These are phyloP conservation scores for Epichloe sp. DNA, from an alignment of 2,329 filamentous ascomycete species.

Conservation along the genomic window DNA sequence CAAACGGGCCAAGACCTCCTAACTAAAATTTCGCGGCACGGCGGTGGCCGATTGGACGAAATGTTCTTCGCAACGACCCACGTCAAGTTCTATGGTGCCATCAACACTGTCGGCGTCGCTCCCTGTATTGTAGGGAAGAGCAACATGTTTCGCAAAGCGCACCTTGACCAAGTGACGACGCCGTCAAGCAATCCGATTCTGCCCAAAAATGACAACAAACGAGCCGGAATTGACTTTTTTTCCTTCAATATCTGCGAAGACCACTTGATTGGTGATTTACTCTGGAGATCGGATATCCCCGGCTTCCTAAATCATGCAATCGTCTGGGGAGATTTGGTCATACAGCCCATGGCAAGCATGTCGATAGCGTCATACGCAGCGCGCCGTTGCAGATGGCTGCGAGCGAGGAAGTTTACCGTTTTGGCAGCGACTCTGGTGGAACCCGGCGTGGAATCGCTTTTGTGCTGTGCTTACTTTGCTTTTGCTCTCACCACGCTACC, in stretches of 20 bases:
- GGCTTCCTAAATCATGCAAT: slow-evolving; percentile 69
- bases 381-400: slow-evolving; percentile 76
- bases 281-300: slow-evolving; percentile 61
- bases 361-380: slow-evolving; percentile 64
- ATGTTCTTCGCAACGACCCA: slow-evolving; percentile 89
- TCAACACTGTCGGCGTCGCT: slow-evolving; percentile 82
- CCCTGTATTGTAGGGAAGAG: slow-evolving; percentile 95
- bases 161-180: slow-evolving; percentile 63
- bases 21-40: slow-evolving; percentile 25
- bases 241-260: slow-evolving; percentile 96
- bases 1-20: slow-evolving; percentile 10
- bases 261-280: slow-evolving; percentile 81
- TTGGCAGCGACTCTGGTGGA: slow-evolving; percentile 80
- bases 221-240: slow-evolving; percentile 84
- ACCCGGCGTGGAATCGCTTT: slow-evolving; percentile 76
- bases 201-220: slow-evolving; percentile 25
- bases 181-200: slow-evolving; percentile 31
- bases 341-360: slow-evolving; percentile 82
- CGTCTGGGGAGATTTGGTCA: slow-evolving; percentile 70
- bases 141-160: slow-evolving; percentile 93
- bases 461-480: slow-evolving; percentile 70
- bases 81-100: slow-evolving; percentile 94
- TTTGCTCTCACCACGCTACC: slow-evolving; percentile 66
- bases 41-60: slow-evolving; percentile 80
- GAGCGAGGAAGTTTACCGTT: slow-evolving; percentile 91